Base-by-base conservation (phyloP, 192 early-diverging fungal species). In the Obelidium mucronatum region DNA sequence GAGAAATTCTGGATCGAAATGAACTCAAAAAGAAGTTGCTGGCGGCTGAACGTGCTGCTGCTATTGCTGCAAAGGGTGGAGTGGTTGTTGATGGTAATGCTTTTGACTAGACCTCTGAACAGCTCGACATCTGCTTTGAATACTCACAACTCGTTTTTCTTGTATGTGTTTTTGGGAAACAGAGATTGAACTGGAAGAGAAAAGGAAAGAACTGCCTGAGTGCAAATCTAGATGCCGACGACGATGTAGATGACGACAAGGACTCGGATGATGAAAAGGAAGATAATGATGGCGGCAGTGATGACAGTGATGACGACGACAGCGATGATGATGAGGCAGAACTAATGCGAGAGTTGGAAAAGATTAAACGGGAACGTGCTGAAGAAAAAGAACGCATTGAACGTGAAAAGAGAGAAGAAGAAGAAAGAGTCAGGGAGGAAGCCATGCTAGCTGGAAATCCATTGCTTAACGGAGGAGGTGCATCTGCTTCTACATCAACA, bases 251-350 rank as follows among this genome's bases (percentile, higher is more conserved):
- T 74, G 73, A 85, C 75, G 79, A 86, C 60, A 78, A 84, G 74
- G 82, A 65, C 17, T 8, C 6, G 6, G 13, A 59, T 6, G 77
- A 83, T 22, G 84, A 82, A 8, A 73, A 76, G 22, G 77, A 80
- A 67, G 26, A 79, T 36, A 82, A 84, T 55, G 71, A 78, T 35
- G 80, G 81, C 66, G 79, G 69, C 40, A 79, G 69, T 44, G 83
- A 73, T 26, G 83, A 80, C 33, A 78, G 78, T 35, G 86, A 85
- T 40, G 83, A 84, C 60, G 89, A 90, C 56, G 93, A 95, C 8
- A 92, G 93, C 42, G 96, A 97, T 62, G 97, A 99, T 75, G 94
- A 98, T 76, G 91, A 94, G 3, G 93, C 90, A 33, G 91, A 95
- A 79, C 77, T 99, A 19, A 35, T 89, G 44, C 77, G 83, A 13